These are phyloP conservation scores for Daldinia sp. DNA, from an alignment of 2,329 filamentous ascomycete species.

Conservation along the genomic window DNA sequence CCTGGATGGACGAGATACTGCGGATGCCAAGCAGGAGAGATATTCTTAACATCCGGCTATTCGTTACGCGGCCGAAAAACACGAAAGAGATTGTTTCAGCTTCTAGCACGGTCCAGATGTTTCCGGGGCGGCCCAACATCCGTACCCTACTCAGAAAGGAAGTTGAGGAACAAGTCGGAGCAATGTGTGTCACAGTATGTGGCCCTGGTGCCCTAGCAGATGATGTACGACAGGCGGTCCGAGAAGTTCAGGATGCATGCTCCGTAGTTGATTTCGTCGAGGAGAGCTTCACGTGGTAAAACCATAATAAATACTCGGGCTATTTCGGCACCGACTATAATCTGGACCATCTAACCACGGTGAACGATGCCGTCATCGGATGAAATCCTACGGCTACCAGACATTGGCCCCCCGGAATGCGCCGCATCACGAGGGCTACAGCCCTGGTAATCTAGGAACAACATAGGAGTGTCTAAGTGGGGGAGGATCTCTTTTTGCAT, in stretches of 20 bases:
- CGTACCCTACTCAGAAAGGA: constrained; percentile 82
- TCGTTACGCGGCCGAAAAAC: constrained; percentile 86
- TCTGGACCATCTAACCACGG: not conserved
- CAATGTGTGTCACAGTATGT: constrained; percentile 86
- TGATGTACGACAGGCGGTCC: constrained; percentile 75
- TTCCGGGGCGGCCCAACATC: constrained; percentile 86
- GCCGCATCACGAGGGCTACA: not conserved
- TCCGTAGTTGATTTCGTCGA: constrained; percentile 78
- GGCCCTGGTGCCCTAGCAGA: constrained; percentile 79
- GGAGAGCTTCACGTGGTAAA: constrained; percentile 76
- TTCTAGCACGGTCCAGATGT: constrained; percentile 86
- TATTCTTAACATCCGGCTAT: constrained; percentile 84
- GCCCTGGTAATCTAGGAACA: not conserved
- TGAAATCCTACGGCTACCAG: not conserved
- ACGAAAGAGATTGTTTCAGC: constrained; percentile 82
- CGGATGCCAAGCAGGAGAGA: constrained; percentile 82
- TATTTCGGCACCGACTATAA: not conserved
- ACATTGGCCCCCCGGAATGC: not conserved
- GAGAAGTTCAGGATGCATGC: constrained; percentile 66
- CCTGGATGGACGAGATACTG: constrained; percentile 80
- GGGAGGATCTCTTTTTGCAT: constrained; percentile 9
- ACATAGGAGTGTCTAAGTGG: not conserved
- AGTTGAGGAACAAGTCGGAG: constrained; percentile 81
- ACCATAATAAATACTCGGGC: not conserved
- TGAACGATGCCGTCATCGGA: not conserved